phyloP scores from a whole-genome alignment of 139 green algal genomes.

The Chlorella sp. region DNA sequence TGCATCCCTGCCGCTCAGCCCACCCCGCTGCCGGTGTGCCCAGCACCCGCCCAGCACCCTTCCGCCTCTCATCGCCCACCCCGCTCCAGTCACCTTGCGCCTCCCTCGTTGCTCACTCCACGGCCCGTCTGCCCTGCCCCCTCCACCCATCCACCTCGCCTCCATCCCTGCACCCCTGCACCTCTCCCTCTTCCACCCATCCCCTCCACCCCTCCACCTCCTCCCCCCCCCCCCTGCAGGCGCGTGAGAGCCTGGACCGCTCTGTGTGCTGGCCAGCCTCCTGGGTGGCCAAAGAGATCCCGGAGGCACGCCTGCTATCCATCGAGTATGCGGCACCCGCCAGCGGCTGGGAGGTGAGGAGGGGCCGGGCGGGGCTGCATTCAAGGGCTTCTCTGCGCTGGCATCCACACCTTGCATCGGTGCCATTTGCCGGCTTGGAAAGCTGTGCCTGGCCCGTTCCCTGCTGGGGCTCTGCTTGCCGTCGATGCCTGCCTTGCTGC shows the following conservation, averaged over 20 bases:
- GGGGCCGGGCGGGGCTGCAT: too few species aligned
- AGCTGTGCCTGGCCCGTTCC: too few species aligned
- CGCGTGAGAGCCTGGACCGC: slow-evolving; percentile 36
- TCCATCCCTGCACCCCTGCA: neutral
- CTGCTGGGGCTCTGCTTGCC: too few species aligned
- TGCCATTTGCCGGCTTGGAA: too few species aligned
- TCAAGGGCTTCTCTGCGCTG: too few species aligned
- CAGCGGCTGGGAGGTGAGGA: slow-evolving; percentile 67
- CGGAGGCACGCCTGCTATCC: slow-evolving; percentile 67
- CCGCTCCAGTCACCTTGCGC: too few species aligned
- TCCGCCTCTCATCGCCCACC: neutral
- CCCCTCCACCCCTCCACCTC: too few species aligned
- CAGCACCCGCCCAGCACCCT: neutral
- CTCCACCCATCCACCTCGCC: neutral
- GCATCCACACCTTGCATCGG: too few species aligned
- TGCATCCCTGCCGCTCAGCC: too few species aligned
- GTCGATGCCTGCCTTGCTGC: too few species aligned
- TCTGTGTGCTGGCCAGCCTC: slow-evolving; percentile 67
- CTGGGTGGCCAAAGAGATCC: slow-evolving; percentile 72
- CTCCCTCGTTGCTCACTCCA: neutral
- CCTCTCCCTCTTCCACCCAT: neutral
- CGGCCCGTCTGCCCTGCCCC: neutral
- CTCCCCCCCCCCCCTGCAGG: neutral
- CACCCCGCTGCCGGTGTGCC: neutral
- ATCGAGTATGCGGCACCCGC: slow-evolving; percentile 77